Evolutionary conservation across 2,329 filamentous ascomycete genomes (phyloP).

Genomic region (Colletotrichum spinosum): DNA sequence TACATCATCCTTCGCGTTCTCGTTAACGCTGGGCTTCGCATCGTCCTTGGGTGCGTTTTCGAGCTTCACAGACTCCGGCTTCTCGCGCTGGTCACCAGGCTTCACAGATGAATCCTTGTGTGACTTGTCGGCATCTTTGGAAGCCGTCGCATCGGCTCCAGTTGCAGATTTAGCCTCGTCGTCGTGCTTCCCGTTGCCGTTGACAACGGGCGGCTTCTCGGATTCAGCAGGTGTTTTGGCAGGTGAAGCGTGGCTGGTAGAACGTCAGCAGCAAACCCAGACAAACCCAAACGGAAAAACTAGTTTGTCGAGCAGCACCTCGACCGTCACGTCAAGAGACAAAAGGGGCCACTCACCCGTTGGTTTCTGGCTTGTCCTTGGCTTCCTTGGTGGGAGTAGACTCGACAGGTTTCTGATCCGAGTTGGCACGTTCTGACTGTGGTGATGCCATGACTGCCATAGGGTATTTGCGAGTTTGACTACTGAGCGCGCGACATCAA

Average conservation of each 20-base stretch:
- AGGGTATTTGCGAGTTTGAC: constrained; percentile 48
- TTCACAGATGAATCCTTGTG: constrained; percentile 13
- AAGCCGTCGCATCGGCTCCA: constrained; percentile 7
- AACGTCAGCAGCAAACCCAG: constrained; percentile 4
- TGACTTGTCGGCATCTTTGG: constrained; percentile 20
- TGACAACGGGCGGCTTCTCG: constrained; percentile 41
- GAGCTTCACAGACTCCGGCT: constrained; percentile 17
- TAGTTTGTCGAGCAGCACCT: too few relatives aligned
- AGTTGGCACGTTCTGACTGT: constrained; percentile 52
- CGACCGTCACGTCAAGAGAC: too few relatives aligned
- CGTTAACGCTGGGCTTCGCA: constrained; percentile 8
- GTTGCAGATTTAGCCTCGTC: constrained; percentile 31
- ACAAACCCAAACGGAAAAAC: too few relatives aligned
- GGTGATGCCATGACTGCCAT: constrained; percentile 67
- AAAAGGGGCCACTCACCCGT: constrained; percentile 49
- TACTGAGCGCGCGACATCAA: constrained; percentile 53
- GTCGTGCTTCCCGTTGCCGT: constrained; percentile 42
- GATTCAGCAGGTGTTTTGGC: constrained; percentile 37
- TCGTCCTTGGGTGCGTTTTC: constrained; percentile 11
- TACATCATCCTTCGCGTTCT: constrained; percentile 5
- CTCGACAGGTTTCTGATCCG: constrained; percentile 61
- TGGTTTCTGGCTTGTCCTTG: constrained; percentile 46
- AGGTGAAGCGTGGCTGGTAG: constrained; percentile 44
- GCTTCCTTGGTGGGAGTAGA: constrained; percentile 45
- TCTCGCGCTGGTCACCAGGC: constrained; percentile 10